These are phyloP conservation scores for Coemansia sp. DNA, from an alignment of 192 early-diverging fungal species.

Conservation along the genomic window DNA sequence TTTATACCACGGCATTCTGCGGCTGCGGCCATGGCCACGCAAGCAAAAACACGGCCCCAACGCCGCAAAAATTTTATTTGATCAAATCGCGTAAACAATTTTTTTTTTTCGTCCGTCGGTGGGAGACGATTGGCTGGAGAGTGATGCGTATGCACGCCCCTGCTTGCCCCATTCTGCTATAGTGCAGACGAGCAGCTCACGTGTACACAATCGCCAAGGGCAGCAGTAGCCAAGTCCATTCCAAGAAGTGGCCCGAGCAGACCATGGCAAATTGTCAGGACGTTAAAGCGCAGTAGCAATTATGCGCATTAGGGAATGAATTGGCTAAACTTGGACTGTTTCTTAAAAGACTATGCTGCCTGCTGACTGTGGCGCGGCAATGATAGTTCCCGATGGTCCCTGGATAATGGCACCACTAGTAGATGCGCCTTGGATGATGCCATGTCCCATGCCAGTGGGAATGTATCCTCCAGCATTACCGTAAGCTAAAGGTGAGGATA, in stretches of 20 bases:
- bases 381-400: conserved; percentile 23
- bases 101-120: background rate
- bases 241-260: background rate
- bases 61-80: background rate
- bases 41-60: conserved; percentile 1
- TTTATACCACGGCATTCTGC: background rate
- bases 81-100: background rate
- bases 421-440: conserved; percentile 23
- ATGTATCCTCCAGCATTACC: conserved; percentile 19
- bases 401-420: conserved; percentile 19
- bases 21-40: background rate
- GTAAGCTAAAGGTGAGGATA: background rate
- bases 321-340: background rate
- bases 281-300: background rate
- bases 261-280: conserved; percentile 1
- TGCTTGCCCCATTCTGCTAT: background rate
- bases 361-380: conserved; percentile 25
- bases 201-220: background rate
- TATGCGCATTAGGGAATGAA: background rate
- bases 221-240: background rate
- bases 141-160: background rate
- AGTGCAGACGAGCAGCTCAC: background rate
- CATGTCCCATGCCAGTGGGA: conserved; percentile 17
- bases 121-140: background rate
- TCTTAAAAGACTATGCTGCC: conserved; percentile 24